Conservation (phyloP, 768 basidiomycete genomes). For the Tephrocybe sp. region DNA sequence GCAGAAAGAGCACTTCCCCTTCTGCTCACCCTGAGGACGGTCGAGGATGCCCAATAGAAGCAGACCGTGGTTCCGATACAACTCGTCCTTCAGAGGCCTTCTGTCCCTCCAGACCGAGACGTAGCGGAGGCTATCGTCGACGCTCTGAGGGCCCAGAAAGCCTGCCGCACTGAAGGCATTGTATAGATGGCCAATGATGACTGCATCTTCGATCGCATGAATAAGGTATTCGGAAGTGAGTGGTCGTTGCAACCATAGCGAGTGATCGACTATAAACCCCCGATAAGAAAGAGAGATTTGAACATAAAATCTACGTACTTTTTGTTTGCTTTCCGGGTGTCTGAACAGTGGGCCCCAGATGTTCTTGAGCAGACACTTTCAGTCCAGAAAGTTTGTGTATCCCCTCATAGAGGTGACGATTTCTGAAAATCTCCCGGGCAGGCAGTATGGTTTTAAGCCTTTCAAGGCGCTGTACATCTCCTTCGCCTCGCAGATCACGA, state of each 20-base stretch:
- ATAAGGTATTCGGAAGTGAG: background rate
- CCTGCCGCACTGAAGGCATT: background rate
- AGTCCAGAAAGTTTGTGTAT: constrained; percentile 9
- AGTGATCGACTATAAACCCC: constrained; percentile 11
- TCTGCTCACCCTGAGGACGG: background rate
- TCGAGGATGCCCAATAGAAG: constrained; percentile 7
- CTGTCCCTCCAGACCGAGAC: constrained; percentile 11
- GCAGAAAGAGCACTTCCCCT: background rate
- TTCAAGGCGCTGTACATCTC: background rate
- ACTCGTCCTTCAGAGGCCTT: background rate
- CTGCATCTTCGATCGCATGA: constrained; percentile 10
- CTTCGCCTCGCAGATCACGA: constrained; percentile 7
- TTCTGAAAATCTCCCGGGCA: background rate
- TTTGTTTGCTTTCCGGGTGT: background rate
- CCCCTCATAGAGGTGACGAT: background rate
- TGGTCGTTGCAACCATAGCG: constrained; percentile 8
- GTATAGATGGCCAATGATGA: constrained; percentile 6
- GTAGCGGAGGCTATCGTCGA: constrained; percentile 10
- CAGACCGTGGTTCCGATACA: constrained; percentile 7
- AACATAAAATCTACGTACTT: background rate
- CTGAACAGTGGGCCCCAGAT: constrained; percentile 1
- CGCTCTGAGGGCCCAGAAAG: constrained; percentile 5
- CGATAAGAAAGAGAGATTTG: background rate
- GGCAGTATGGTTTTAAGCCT: constrained; percentile 4
- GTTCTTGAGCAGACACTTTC: constrained; percentile 6